Base-by-base conservation (phyloP, 2,329 filamentous ascomycete genomes). In the Conoideocrella luteorostrata region DNA sequence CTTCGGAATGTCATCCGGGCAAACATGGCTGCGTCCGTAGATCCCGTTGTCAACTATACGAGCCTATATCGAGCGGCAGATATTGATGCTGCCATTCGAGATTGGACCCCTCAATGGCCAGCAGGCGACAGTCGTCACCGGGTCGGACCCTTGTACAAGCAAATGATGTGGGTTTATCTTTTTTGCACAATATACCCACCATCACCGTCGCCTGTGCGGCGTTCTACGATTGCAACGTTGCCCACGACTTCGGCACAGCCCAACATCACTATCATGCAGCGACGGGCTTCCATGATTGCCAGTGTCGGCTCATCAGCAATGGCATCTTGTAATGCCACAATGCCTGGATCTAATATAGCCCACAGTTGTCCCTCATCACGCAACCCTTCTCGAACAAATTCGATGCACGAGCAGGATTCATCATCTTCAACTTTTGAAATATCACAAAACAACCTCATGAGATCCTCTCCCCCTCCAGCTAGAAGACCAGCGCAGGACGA, bases 1-100 rank as follows among this genome's bases (percentile, higher is more conserved):
- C 77, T 95, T 29, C 78, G 88, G 33, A 84, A 90, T 60, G 74
- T 73, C 3, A 85, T 95, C 48, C 78, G 89, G 5, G 68, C 71
- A 24, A 81, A 87, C 41, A 82, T 88, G 52, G 72, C 43, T 58
- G 75, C 43, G 68, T 51, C 77, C 4, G 65, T 78, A 3, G 81
- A 87, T 41, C 86, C 85, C 0, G 72, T 77, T 0, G 82, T 90
- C 33, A 82, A 89, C 60, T 89, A 88, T 57, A 73, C 77, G 20
- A 83, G 81, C 10, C 69, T 93, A 9, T 84, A 82, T 54, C 77
- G 79, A 36, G 88, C 86, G 0, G 80, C 84, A 5, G 78, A 82
- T 41, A 89, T 95, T 54, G 85, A 94, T 52, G 75, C 75, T 12
- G 81, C 77, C 5, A 82, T 95, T 41, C 75, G 81, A 5, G 74